Evolutionary conservation across 805 yeast genomes (phyloP), one percentile per base, ranked within the genome.

Genomic region (Lipomyces mesembrius): DNA sequence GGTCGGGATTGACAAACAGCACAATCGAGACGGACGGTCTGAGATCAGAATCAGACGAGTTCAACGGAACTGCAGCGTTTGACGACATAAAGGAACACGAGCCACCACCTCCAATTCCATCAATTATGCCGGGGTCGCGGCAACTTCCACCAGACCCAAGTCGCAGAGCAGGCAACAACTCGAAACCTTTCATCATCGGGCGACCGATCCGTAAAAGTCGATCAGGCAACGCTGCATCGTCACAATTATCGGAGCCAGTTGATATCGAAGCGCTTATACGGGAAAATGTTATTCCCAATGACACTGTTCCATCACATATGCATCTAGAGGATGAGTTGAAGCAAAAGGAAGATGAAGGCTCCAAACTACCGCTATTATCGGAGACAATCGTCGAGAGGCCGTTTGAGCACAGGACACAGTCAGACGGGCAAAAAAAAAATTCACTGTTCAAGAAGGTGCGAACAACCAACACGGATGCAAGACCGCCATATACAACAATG

Each of bases 331-430:
- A 61, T 12, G 66, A 61, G 59, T 39, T 17, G 20, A 29, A 32
- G 8, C 67, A 54, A 5, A 66, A 53, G 25, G 60, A 43, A 9
- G 62, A 58, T 3, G 29, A 55, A 14, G 39, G 25, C 4, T 35
- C 53, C 29, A 43, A 53, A n/a, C 59, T 56, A 27, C 69, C 66
- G 22, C 9, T 68, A 11, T 58, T 68, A 22, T 54, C 69, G n/a
- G 71, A 65, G 7, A 52, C 63, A 11, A 62, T 68, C 37, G 46
- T 68, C 27, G 71, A 68, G 51, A 49, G 71, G 8, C 64, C 64
- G 17, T 68, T 57, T 60, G n/a, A 49, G 35, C 54, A 64, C 2
- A 37, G 43, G 22, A 5, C 9, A 32, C 12, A 35, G 43, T 14
- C 34, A 14, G 49, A 43, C 14, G 22, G 22, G 22, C 51, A 39